phyloP scores from a whole-genome alignment of 2,329 filamentous ascomycete species.

The Venturia asperata region DNA sequence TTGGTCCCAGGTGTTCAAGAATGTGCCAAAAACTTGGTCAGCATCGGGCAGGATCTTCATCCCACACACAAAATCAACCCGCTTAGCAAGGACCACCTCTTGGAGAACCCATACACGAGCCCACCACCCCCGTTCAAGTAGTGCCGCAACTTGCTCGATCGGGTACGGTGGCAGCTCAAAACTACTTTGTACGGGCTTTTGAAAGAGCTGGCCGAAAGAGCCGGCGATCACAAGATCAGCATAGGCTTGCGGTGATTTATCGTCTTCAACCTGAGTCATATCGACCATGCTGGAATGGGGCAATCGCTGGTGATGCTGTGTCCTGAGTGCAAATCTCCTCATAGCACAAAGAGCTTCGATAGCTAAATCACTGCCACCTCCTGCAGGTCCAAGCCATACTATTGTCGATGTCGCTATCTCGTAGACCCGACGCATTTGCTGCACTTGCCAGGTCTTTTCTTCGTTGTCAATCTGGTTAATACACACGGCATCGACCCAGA shows the following conservation, averaged over 20 bases:
- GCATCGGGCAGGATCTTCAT: background rate
- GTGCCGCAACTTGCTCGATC: background rate
- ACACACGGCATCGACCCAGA: slow-evolving; percentile 15
- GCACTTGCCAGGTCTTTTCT: slow-evolving; percentile 13
- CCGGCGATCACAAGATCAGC: background rate
- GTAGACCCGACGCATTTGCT: slow-evolving; percentile 14
- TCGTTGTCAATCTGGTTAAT: slow-evolving; percentile 17
- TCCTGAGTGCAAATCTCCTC: slow-evolving; percentile 3
- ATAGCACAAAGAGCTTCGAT: slow-evolving; percentile 5
- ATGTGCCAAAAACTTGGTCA: slow-evolving; percentile 1
- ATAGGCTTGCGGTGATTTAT: background rate
- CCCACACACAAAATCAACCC: slow-evolving; percentile 13
- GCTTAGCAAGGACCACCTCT: slow-evolving; percentile 9
- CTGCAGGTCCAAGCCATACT: slow-evolving; percentile 10
- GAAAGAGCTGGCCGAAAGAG: background rate
- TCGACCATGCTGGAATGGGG: background rate
- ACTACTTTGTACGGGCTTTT: background rate
- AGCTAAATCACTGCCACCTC: background rate
- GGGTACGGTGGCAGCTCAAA: background rate
- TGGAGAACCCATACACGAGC: slow-evolving; percentile 13
- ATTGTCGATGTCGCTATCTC: background rate
- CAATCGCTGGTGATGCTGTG: background rate
- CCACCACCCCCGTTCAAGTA: slow-evolving; percentile 8
- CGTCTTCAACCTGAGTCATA: background rate
- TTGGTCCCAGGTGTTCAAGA: background rate